Evolutionary conservation across 352 stramenopile species (phyloP), one percentile per base, ranked within the genome.

Genomic region (Pythium phragmitis): DNA sequence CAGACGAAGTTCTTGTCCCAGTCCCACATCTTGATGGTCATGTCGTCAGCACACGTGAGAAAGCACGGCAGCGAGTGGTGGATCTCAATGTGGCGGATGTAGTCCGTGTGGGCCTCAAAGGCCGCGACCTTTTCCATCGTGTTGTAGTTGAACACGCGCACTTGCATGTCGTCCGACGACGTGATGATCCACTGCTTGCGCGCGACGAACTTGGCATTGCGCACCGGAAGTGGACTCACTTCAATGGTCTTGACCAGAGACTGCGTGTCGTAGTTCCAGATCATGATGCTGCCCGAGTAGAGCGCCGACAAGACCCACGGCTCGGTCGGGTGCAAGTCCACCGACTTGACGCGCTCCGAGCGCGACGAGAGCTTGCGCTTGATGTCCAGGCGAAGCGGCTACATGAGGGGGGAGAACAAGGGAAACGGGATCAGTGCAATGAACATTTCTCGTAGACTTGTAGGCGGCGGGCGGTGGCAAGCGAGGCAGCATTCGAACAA

Each of bases 141-240:
- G 74, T 99, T 99, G 87, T 99, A 99, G 80, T 99, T 99, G 82
- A 98, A 99, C 21, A 99, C 90, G 46, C 98, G 88, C 51, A 99
- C 70, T 65, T 97, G 82, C 94, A 99, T 98, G 73, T 99, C 97
- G 75, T 99, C 97, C 36, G 81, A 96, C 39, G 83, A 93, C 36
- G 94, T 88, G 16, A 99, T 70, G 77, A 99, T 96, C 96, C 96
- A 99, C 77, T 98, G 95, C 75, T 99, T 99, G 21, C 96, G 90
- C 36, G 92, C 90, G 57, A 99, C 90, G 73, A 99, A 99, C 72
- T 89, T 89, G 74, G 82, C 85, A 52, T 89, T 89, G 34, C 98
- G 92, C 16, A 99, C 94, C 2, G 98, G 98, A 11, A 99, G 77
- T 36, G 97, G 75, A 45, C 85, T 95, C n/a, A 99, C 88, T 68